A percentile compares a stretch with the other conserved stretches of the same genome.
phyloP scores from a whole-genome alignment of 805 yeast species.

The Zygosaccharomyces kombuchaensis region DNA sequence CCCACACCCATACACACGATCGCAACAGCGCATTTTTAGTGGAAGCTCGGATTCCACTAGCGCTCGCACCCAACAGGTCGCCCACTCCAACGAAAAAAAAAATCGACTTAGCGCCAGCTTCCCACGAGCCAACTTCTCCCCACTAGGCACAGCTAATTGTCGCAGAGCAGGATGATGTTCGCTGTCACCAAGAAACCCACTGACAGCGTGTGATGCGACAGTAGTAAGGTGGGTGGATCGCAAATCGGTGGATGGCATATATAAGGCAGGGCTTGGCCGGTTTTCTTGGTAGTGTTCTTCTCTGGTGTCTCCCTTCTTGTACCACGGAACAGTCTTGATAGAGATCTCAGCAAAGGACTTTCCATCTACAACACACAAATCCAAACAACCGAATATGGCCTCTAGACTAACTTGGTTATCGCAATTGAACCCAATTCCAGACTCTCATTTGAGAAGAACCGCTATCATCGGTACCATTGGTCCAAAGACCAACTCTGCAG shows the following conservation, averaged over 20 bases:
- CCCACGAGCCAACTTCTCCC: neutral
- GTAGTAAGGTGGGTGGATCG: neutral
- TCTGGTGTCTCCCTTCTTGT: neutral
- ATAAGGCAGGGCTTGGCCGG: neutral
- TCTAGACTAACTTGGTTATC: slow-evolving; percentile 78
- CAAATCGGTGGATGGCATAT: neutral
- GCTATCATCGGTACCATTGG: slow-evolving; percentile 99
- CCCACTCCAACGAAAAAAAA: neutral
- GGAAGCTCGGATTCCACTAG: neutral
- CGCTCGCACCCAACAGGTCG: neutral
- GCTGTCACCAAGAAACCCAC: too few relatives aligned
- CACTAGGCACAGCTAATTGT: neutral
- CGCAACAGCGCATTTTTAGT: neutral
- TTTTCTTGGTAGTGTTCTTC: neutral
- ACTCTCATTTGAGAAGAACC: slow-evolving; percentile 81
- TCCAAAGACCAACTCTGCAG: slow-evolving; percentile 92
- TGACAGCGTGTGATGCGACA: neutral
- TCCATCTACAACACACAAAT: neutral
- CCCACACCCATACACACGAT: too few relatives aligned
- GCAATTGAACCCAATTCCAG: slow-evolving; percentile 73
- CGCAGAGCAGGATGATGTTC: neutral
- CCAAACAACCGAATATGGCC: slow-evolving; percentile 33
- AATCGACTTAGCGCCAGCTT: neutral
- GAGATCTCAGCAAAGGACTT: neutral
- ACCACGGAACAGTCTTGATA: neutral